Percentiles rank a stretch among this genome's conserved stretches.
Conservation (phyloP, 2,329 filamentous ascomycete genomes). For the Hyphodiscus sp. region DNA sequence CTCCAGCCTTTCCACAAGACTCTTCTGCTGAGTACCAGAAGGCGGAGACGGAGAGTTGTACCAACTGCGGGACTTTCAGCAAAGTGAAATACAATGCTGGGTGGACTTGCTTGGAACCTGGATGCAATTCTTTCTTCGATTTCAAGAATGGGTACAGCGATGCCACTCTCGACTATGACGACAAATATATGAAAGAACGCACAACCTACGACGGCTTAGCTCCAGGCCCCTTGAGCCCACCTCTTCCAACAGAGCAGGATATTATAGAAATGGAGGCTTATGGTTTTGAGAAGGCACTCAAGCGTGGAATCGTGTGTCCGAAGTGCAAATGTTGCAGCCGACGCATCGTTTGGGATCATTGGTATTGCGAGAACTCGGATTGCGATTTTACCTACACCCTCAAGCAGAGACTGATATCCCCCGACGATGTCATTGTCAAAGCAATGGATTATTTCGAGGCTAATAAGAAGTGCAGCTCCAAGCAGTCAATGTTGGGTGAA, state of each 20-base stretch:
- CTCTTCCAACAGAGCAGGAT: conserved; percentile 33
- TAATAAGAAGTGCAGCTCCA: not conserved
- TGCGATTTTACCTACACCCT: conserved; percentile 42
- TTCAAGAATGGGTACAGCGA: conserved; percentile 28
- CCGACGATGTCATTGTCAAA: conserved; percentile 11
- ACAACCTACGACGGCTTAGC: conserved; percentile 34
- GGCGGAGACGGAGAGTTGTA: conserved; percentile 32
- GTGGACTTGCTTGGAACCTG: conserved; percentile 52
- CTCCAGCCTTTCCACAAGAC: not conserved
- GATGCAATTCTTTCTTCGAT: conserved; percentile 46
- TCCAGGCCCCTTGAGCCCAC: conserved; percentile 34
- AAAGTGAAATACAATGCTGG: conserved; percentile 38
- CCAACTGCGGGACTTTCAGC: conserved; percentile 33
- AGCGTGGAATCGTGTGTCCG: conserved; percentile 61
- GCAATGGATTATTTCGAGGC: not conserved
- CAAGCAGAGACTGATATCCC: conserved; percentile 3
- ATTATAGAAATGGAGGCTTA: conserved; percentile 28
- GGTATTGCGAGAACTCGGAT: conserved; percentile 47
- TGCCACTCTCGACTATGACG: conserved; percentile 42
- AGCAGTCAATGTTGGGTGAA: not conserved
- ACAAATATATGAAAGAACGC: conserved; percentile 50
- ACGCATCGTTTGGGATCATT: conserved; percentile 53
- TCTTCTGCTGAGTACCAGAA: conserved; percentile 13
- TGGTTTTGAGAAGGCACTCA: conserved; percentile 46
- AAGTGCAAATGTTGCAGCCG: conserved; percentile 55